Percentiles rank a stretch among this genome's conserved stretches.
phyloP scores from a whole-genome alignment of 768 basidiomycete genomes.

The Tylopilus sp. region DNA sequence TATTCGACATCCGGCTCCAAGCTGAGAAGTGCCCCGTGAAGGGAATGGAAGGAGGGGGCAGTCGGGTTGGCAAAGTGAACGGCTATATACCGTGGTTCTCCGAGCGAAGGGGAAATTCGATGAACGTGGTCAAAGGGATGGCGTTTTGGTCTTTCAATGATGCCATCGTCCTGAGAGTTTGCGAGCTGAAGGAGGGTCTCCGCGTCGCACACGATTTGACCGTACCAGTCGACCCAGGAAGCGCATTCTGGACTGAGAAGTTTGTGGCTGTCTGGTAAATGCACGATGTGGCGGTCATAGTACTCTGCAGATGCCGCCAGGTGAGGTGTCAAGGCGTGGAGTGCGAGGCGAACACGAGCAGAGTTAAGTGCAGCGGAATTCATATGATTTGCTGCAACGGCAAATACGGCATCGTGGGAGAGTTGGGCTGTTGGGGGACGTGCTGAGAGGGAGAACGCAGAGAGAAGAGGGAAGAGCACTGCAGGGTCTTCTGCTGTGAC shows the following conservation, averaged over 20 bases:
- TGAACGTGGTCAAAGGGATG: constrained; percentile 79
- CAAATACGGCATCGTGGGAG: constrained; percentile 38
- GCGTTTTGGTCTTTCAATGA: constrained; percentile 30
- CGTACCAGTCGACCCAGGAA: constrained; percentile 87
- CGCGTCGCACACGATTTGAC: constrained; percentile 64
- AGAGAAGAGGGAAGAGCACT: constrained; percentile 73
- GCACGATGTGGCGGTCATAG: constrained; percentile 44
- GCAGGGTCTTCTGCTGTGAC: constrained; percentile 67
- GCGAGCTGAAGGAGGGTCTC: constrained; percentile 54
- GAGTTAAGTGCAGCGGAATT: constrained; percentile 47
- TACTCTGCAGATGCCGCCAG: constrained; percentile 82
- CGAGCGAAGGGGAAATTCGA: constrained; percentile 44
- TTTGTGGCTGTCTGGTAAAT: constrained; percentile 23
- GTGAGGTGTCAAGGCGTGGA: constrained; percentile 77
- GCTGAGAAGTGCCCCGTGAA: constrained; percentile 64
- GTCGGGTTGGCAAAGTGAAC: constrained; percentile 73
- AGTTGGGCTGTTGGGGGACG: constrained; percentile 41
- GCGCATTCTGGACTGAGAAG: constrained; percentile 40
- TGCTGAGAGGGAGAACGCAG: constrained; percentile 52
- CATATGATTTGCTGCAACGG: constrained; percentile 44
- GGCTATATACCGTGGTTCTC: constrained; percentile 56
- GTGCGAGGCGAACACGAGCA: constrained; percentile 68
- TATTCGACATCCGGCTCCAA: constrained; percentile 58
- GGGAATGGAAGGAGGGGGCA: constrained; percentile 62
- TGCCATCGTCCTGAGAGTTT: constrained; percentile 43